A percentile compares a stretch with the other conserved stretches of the same genome.
Conservation (phyloP, 345 rosid genomes). For the Noccaea bulbosa region DNA sequence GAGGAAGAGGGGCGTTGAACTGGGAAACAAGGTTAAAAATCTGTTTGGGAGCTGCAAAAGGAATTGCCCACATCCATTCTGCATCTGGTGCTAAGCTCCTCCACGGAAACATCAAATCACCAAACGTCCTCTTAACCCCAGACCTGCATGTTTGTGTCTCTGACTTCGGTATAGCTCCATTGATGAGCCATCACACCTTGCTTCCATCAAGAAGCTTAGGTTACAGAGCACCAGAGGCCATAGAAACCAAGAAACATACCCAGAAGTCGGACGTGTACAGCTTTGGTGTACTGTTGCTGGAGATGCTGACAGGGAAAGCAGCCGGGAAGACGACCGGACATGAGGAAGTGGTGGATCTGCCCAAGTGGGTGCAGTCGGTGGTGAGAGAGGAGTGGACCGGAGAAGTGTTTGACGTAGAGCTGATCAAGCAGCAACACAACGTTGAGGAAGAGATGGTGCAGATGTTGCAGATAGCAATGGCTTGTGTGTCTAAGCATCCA, state of each 20-base stretch:
- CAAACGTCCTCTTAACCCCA: conserved; percentile 67
- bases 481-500: conserved; percentile 70
- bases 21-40: conserved; percentile 82
- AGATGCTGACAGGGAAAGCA: conserved; percentile 85
- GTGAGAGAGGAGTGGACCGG: conserved; percentile 95
- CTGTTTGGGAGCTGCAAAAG: conserved; percentile 71
- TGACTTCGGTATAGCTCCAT: conserved; percentile 70
- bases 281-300: conserved; percentile 81
- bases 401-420: conserved; percentile 85
- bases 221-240: conserved; percentile 78
- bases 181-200: conserved; percentile 59
- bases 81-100: conserved; percentile 60
- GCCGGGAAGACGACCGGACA: conserved; percentile 55
- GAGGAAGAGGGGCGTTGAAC: conserved; percentile 55
- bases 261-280: conserved; percentile 83
- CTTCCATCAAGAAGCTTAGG: conserved; percentile 67
- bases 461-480: conserved; percentile 92
- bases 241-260: conserved; percentile 59
- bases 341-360: conserved; percentile 75
- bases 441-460: conserved; percentile 92
- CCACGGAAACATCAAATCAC: conserved; percentile 84
- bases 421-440: conserved; percentile 58
- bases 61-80: conserved; percentile 74
- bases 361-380: conserved; percentile 89
- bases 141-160: conserved; percentile 65